Base-by-base conservation (phyloP, 768 basidiomycete genomes). In the Psilocybe subaeruginosa region DNA sequence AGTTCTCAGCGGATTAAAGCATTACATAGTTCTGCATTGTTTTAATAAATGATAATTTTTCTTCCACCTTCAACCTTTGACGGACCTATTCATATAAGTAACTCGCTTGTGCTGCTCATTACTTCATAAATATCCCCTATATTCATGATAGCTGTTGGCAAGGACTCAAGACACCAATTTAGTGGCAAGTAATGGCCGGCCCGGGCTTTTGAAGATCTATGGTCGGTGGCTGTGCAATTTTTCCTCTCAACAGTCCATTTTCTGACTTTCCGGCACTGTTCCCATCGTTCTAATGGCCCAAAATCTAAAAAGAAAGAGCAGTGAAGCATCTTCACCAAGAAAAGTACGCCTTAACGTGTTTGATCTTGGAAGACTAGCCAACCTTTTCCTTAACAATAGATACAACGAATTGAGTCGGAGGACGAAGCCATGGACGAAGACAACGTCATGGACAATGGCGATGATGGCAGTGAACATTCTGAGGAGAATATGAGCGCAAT, bases 151-250 rank as follows among this genome's bases (percentile, higher is more conserved):
- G 23, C 23, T 23, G 23, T 23, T 23, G 23, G 23, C 2, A 23
- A 23, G 1, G 19, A 19, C 19, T 19, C 1, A 19, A 23, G 23
- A 23, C 23, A 23, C 23, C 23, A 23, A 23, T 23, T 23, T 19
- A 19, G 23, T 23, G 0, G 23, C 23, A 23, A 23, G 23, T 23
- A 23, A 23, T 23, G 23, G 33, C 33, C 41, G 41, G 41, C 41
- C 41, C 41, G 41, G 2, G 14, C 14, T 5, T 35, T 35, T 35
- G 33, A 7, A 35, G 41, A 43, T 43, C 9, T 43, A n/a, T 5
- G 6, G 41, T 16, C 14, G 37, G 74, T 75, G 74, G 74, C 74
- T 73, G 72, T 75, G 74, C 68, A 69, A 64, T 60, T 69, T 75
- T 73, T 74, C 59, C 56, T 52, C 59, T 43, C 35, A 19, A 7